A percentile compares a stretch with the other conserved stretches of the same genome.
These are phyloP conservation scores for Sedum album DNA, from an alignment of 164 flowering plant species.

Conservation along the genomic window DNA sequence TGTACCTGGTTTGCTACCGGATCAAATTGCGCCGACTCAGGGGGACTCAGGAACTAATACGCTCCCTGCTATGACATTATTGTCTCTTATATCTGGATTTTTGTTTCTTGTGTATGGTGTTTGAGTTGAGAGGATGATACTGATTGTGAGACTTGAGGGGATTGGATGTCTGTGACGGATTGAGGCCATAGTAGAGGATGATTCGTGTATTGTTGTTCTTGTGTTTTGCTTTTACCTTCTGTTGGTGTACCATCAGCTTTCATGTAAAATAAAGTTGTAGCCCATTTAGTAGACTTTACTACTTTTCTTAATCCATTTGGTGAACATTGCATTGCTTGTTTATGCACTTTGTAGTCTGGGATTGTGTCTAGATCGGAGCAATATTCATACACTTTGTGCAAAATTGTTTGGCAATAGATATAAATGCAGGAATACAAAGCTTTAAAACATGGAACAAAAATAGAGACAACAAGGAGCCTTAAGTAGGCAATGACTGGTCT, in stretches of 20 bases:
- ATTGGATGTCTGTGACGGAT: background rate
- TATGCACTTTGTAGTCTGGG: background rate
- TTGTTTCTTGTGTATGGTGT: background rate
- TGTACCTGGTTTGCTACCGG: background rate
- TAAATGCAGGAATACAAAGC: background rate
- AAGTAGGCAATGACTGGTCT: background rate
- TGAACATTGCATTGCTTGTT: background rate
- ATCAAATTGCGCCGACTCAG: slow-evolving; percentile 5
- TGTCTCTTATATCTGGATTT: background rate
- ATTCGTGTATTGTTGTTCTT: background rate
- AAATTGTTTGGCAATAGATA: background rate
- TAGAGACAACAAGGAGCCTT: background rate
- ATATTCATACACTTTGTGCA: background rate
- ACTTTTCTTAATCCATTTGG: background rate
- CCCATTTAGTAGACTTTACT: background rate
- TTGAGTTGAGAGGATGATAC: background rate
- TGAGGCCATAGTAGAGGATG: background rate
- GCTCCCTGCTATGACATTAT: background rate
- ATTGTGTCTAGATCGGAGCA: too few species aligned
- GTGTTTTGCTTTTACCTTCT: background rate
- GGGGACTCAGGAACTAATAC: background rate
- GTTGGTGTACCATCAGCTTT: background rate
- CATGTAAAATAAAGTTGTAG: background rate
- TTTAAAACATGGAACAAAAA: background rate
- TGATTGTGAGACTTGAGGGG: background rate